A percentile compares a stretch with the other conserved stretches of the same genome.
phyloP scores from a whole-genome alignment of 1,139 yeast species.

The Hansenula sp. region DNA sequence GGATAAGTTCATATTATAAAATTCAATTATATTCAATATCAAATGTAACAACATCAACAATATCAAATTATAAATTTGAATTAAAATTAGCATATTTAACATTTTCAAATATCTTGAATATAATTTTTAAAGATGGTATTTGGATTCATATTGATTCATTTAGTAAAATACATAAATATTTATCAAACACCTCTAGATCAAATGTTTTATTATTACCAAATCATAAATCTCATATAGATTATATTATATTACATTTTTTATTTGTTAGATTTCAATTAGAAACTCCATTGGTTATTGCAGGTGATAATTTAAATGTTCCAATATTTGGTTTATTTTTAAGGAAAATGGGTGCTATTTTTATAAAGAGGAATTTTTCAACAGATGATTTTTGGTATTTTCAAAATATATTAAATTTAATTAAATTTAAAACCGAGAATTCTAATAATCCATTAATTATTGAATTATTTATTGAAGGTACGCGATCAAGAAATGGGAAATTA shows the following conservation, averaged over 20 bases:
- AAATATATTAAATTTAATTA: constrained; percentile 10
- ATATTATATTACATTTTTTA: constrained; percentile 16
- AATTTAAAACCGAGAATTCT: constrained; percentile 3
- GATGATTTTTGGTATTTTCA: constrained; percentile 14
- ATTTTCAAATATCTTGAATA: constrained; percentile 11
- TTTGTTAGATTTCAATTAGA: constrained; percentile 13
- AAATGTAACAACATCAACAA: constrained; percentile 11
- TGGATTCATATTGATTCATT: constrained; percentile 16
- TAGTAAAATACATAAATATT: constrained; percentile 1
- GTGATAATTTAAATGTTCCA: constrained; percentile 20
- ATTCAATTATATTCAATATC: constrained; percentile 6
- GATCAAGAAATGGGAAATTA: constrained; percentile 20
- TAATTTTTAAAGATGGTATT: constrained; percentile 19
- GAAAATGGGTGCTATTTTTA: constrained; percentile 17
- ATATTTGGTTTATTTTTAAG: constrained; percentile 14
- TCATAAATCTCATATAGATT: constrained; percentile 19
- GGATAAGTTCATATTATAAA: constrained; percentile 13
- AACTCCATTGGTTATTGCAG: constrained; percentile 19
- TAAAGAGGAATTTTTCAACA: constrained; percentile 14
- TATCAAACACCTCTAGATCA: background rate
- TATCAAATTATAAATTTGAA: constrained; percentile 6
- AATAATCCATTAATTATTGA: constrained; percentile 8
- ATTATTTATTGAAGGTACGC: constrained; percentile 18
- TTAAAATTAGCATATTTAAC: constrained; percentile 13
- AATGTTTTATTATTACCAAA: constrained; percentile 13